These are phyloP conservation scores for Kitagawia praeruptora DNA, from an alignment of 129 eudicot species.

Conservation along the genomic window DNA sequence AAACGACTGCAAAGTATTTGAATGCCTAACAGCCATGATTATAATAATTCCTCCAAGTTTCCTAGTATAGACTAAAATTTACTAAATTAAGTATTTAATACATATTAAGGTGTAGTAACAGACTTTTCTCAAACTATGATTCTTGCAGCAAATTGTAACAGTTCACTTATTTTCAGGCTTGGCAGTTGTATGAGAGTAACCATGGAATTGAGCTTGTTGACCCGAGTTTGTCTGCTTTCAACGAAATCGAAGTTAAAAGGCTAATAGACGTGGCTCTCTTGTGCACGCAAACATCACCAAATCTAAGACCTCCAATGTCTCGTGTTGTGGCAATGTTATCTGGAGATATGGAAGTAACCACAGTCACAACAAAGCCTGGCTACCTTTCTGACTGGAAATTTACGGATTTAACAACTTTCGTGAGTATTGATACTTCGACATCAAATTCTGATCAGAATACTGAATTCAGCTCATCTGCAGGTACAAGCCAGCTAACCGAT, in stretches of 20 bases:
- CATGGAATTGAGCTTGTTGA: conserved; percentile 51
- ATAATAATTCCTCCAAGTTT: too few species aligned
- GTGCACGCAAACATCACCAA: conserved; percentile 74
- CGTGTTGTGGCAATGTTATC: conserved; percentile 73
- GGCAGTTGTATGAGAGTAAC: conserved; percentile 53
- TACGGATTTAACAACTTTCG: conserved; percentile 32
- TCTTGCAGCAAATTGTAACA: not conserved
- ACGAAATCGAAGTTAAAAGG: conserved; percentile 44
- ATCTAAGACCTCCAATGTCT: conserved; percentile 70
- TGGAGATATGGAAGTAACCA: conserved; percentile 49
- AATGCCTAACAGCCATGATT: too few species aligned
- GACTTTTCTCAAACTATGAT: not conserved
- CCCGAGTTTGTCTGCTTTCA: conserved; percentile 23
- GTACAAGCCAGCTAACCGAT: conserved; percentile 6
- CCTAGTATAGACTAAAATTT: too few species aligned
- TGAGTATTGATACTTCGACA: conserved; percentile 2
- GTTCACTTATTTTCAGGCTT: conserved; percentile 38
- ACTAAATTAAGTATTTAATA: too few species aligned
- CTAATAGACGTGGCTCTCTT: conserved; percentile 42
- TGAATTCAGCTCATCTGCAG: conserved; percentile 6
- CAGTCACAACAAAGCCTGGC: conserved; percentile 41
- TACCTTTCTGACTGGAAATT: conserved; percentile 53
- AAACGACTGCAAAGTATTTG: too few species aligned
- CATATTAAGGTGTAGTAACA: not conserved
- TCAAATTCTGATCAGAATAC: not conserved